Percentiles rank a stretch among this genome's conserved stretches.
Evolutionary conservation across 129 eudicot species (phyloP).

Genomic region (Helichrysum umbraculigerum): DNA sequence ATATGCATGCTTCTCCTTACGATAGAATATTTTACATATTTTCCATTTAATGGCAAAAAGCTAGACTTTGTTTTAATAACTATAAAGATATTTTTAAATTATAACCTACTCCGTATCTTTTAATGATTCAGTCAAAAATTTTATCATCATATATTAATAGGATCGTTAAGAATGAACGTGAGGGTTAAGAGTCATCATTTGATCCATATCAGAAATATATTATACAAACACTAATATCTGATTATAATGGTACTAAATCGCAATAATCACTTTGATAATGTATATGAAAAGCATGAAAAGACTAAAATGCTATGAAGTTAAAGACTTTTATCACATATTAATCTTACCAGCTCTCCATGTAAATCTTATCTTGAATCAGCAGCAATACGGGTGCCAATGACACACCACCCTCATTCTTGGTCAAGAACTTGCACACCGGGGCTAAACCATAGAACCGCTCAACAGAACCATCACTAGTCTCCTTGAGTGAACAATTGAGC

Average conservation of each 20-base stretch:
- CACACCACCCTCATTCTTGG: conserved; percentile 76
- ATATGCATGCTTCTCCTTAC: not conserved
- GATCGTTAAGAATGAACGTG: not conserved
- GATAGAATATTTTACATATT: too few relatives aligned
- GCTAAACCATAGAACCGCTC: conserved; percentile 81
- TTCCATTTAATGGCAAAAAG: not conserved
- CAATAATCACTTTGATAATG: not conserved
- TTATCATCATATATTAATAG: too few relatives aligned
- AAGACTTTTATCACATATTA: not conserved
- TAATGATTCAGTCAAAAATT: too few relatives aligned
- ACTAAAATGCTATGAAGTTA: not conserved
- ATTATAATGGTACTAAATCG: not conserved
- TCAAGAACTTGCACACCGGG: conserved; percentile 85
- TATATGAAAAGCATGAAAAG: not conserved
- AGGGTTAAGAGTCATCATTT: not conserved
- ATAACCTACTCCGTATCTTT: not conserved
- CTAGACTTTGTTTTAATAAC: not conserved
- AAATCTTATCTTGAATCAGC: conserved; percentile 84
- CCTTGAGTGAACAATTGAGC: conserved; percentile 42
- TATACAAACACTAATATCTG: not conserved
- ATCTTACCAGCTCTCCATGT: conserved; percentile 74
- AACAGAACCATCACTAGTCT: conserved; percentile 41
- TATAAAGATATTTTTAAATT: not conserved
- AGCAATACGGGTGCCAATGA: conserved; percentile 72
- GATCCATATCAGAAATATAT: not conserved